Percentiles rank a stretch among this genome's conserved stretches.
Evolutionary conservation across 306 rosid species (phyloP).

Genomic region (Medicago arabica): DNA sequence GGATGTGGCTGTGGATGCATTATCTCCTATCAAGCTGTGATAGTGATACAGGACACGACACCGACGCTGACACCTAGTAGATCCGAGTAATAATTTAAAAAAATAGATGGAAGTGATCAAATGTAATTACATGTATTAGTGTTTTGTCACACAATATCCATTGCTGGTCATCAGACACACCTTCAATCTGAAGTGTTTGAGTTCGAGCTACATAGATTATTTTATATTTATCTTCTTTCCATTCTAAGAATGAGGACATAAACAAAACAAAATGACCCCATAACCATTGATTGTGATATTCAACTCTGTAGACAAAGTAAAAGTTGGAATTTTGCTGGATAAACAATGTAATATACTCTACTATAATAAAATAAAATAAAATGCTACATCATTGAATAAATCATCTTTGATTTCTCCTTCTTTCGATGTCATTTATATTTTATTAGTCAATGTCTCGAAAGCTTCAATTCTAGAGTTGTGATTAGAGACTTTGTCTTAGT

Average conservation of each 20-base stretch:
- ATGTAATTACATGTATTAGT: neutral
- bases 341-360: conserved; percentile 30
- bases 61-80: neutral
- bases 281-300: conserved; percentile 55
- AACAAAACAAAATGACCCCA: conserved; percentile 30
- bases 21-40: neutral
- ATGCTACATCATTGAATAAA: conserved; percentile 44
- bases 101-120: neutral
- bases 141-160: neutral
- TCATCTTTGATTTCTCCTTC: conserved; percentile 52
- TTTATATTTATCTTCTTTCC: neutral
- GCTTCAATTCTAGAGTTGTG: conserved; percentile 52
- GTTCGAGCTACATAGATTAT: neutral
- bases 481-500: conserved; percentile 44
- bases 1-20: conserved; percentile 23
- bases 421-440: conserved; percentile 52
- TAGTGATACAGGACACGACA: neutral
- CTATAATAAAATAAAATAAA: conserved; percentile 24
- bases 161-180: neutral
- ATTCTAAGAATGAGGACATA: conserved; percentile 5
- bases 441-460: conserved; percentile 48
- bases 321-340: conserved; percentile 37
- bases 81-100: neutral
- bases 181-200: neutral
- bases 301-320: conserved; percentile 40